Evolutionary conservation across 2,329 filamentous ascomycete genomes (phyloP).

Genomic region (Hymenoscyphus occultus): DNA sequence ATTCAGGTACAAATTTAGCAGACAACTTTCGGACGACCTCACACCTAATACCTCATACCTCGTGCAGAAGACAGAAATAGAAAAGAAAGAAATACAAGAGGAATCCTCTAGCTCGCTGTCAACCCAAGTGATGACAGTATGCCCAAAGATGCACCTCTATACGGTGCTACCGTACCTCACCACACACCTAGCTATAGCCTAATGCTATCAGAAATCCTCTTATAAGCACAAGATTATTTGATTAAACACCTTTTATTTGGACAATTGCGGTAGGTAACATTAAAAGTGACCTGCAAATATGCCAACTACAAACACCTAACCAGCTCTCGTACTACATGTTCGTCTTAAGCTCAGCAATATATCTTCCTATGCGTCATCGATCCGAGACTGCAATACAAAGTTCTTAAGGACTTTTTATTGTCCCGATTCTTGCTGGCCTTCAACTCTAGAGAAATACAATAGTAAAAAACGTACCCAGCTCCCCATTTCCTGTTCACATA

Average conservation of each 20-base stretch:
- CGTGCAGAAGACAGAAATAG: no score
- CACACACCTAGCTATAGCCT: neutral
- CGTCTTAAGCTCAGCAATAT: neutral
- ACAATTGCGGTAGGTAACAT: neutral
- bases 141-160: no score
- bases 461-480: neutral
- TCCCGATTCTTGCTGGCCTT: neutral
- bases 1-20: no score
- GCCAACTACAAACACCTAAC: neutral
- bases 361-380: neutral
- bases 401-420: neutral
- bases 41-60: no score
- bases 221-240: neutral
- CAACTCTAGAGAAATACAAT: neutral
- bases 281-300: neutral
- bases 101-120: no score
- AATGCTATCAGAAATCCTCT: neutral
- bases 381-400: neutral
- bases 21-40: no score
- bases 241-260: neutral
- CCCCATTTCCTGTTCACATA: neutral
- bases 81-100: no score
- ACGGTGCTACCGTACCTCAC: neutral
- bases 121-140: no score
- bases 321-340: neutral